Evolutionary conservation across 306 rosid genomes (phyloP).

Genomic region (Gynostemma pentaphyllum): DNA sequence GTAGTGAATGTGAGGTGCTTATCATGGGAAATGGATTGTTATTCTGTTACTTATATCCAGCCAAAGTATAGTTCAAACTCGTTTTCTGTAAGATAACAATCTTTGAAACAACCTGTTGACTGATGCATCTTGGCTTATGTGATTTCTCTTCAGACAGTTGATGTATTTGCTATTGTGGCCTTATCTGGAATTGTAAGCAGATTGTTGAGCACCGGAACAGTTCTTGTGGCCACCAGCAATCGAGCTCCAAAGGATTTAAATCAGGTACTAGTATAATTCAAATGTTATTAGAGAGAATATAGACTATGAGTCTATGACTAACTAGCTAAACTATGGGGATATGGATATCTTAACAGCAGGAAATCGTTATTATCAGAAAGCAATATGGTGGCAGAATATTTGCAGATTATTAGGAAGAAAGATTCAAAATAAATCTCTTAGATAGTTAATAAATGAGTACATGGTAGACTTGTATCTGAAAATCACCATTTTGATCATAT

Average conservation of each 20-base stretch:
- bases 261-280: slow-evolving; percentile 34
- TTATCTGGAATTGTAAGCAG: slow-evolving; percentile 97
- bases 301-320: too few species aligned
- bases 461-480: slow-evolving; percentile 1
- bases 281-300: background rate
- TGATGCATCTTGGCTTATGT: background rate
- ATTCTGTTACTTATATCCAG: background rate
- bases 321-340: background rate
- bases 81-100: background rate
- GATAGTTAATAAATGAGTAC: background rate
- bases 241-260: slow-evolving; percentile 86
- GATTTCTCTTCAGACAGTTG: slow-evolving; percentile 82
- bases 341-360: background rate
- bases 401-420: background rate
- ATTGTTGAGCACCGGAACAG: slow-evolving; percentile 80
- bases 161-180: slow-evolving; percentile 98
- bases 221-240: slow-evolving; percentile 92
- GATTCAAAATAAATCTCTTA: background rate
- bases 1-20: background rate
- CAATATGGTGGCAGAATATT: background rate
- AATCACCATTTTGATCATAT: background rate
- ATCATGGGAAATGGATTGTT: background rate
- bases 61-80: background rate
- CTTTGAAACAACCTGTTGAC: background rate
- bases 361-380: background rate